Conservation (phyloP, 805 yeast genomes). For the Millerozyma miso region DNA sequence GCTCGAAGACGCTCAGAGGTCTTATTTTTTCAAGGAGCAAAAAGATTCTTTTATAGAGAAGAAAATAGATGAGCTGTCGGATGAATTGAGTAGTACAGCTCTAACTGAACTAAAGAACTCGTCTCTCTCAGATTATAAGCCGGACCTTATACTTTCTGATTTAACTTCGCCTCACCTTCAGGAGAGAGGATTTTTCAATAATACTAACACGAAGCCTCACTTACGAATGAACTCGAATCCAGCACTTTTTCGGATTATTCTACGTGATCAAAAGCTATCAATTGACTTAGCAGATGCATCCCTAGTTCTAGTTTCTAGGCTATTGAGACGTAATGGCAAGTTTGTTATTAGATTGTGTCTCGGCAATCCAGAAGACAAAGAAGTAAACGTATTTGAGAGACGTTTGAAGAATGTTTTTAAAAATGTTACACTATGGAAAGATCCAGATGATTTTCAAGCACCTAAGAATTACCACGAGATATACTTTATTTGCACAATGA, state of each 20-base stretch:
- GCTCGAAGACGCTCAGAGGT: slow-evolving; percentile 8
- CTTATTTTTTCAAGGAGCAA: slow-evolving; percentile 28
- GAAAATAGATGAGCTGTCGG: slow-evolving; percentile 15
- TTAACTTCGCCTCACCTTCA: slow-evolving; percentile 31
- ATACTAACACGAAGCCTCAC: slow-evolving; percentile 34
- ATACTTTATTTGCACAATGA: slow-evolving; percentile 26
- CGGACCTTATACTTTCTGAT: slow-evolving; percentile 36
- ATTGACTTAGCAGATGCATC: slow-evolving; percentile 41
- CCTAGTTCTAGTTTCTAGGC: slow-evolving; percentile 24
- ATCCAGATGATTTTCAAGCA: not conserved
- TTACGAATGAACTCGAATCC: slow-evolving; percentile 22
- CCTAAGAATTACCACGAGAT: slow-evolving; percentile 11
- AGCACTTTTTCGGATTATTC: slow-evolving; percentile 21
- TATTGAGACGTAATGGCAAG: slow-evolving; percentile 26
- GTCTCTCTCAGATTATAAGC: slow-evolving; percentile 20
- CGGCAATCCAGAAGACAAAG: slow-evolving; percentile 25
- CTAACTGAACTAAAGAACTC: not conserved
- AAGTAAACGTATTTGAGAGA: slow-evolving; percentile 19
- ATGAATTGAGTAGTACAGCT: not conserved
- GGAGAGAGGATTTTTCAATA: slow-evolving; percentile 32
- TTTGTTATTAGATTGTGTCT: slow-evolving; percentile 26
- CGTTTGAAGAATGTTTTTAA: slow-evolving; percentile 24
- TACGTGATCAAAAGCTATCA: slow-evolving; percentile 23
- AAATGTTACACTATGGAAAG: slow-evolving; percentile 17
- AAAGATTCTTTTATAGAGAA: slow-evolving; percentile 18